Evolutionary conservation across 306 rosid species (phyloP).

Genomic region (Sindora glabra): DNA sequence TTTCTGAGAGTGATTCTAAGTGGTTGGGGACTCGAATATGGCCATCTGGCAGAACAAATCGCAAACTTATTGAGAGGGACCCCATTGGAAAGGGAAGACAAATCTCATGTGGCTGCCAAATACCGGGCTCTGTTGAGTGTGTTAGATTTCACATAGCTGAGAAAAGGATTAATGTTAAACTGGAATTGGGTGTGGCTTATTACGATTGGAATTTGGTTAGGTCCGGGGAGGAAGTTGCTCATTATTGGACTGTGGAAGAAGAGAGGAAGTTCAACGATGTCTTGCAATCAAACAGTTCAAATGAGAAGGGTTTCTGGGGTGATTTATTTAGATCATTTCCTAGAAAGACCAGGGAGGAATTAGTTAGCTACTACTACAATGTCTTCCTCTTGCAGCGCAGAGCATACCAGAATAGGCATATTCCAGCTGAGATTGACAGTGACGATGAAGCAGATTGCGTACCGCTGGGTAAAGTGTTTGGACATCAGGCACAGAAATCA

Average conservation of each 20-base stretch:
- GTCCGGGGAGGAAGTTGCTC: conserved; percentile 58
- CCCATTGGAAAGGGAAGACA: conserved; percentile 85
- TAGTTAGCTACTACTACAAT: conserved; percentile 83
- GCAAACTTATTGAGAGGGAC: conserved; percentile 48
- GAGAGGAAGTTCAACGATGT: conserved; percentile 45
- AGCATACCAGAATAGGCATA: conserved; percentile 66
- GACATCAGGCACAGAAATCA: conserved; percentile 26
- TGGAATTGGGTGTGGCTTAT: conserved; percentile 63
- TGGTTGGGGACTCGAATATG: conserved; percentile 66
- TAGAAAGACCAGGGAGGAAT: conserved; percentile 50
- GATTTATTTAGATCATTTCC: conserved; percentile 38
- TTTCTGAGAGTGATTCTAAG: conserved; percentile 55
- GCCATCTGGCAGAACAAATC: conserved; percentile 40
- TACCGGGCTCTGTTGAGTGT: conserved; percentile 55
- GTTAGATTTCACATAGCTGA: conserved; percentile 56
- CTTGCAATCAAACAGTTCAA: conserved; percentile 36
- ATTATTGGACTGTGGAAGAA: conserved; percentile 51
- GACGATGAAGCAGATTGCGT: conserved; percentile 48
- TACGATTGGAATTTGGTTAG: conserved; percentile 44
- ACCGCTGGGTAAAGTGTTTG: conserved; percentile 31
- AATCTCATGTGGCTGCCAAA: conserved; percentile 59
- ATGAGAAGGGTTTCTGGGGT: conserved; percentile 44
- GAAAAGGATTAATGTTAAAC: conserved; percentile 48
- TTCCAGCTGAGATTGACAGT: conserved; percentile 52
- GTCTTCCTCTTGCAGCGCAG: conserved; percentile 68